Base-by-base conservation (phyloP, 1,284 basidiomycete species). In the Ustilago tritici region DNA sequence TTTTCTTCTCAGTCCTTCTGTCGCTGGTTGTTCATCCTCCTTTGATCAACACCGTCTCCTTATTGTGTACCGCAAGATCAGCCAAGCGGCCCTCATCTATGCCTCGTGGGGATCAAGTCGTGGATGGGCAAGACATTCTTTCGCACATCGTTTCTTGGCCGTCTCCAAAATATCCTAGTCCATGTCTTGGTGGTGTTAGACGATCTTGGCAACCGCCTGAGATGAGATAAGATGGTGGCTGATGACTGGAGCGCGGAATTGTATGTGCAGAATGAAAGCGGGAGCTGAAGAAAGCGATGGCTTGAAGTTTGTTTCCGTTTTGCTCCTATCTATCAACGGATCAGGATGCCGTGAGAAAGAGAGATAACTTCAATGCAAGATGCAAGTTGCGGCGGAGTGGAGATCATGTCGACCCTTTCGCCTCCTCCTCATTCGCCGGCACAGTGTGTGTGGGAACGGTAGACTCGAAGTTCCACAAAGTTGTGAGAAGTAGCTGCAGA, bases 321-420 rank as follows among this genome's bases (percentile, higher is more conserved):
- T 63, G 53, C 32, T 54, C 61, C 61, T 63, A 63, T 63, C 61
- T 63, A 63, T 63, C 61, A 56, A 55, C 41, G 15, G 28, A 28
- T 12, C 8, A 12, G 36, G 19, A 15, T 41, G 38, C 36, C 19
- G 59, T 50, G 59, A 32, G 40, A 50, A 32, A n/a, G 49, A 14
- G 15, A 28, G 23, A 38, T 41, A 12, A 11, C n/a, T 17, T 4
- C 43, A 32, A 58, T 58, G 56, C 41, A 58, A 28, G 6, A 56
- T 52, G 60, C 38, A 54, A 31, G 19, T 60, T n/a, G 49, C 47
- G 12, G 49, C 59, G 59, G 59, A 61, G 50, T 36, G 59, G 23
- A 6, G 53, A 52, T 8, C 43, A 9, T 35, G 8, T 12, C 38
- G 3, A 50, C 49, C 28, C 49, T 50, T 31, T 32, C n/a, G 23